Conservation (phyloP, 1,284 basidiomycete genomes). For the Vanrija sp. region DNA sequence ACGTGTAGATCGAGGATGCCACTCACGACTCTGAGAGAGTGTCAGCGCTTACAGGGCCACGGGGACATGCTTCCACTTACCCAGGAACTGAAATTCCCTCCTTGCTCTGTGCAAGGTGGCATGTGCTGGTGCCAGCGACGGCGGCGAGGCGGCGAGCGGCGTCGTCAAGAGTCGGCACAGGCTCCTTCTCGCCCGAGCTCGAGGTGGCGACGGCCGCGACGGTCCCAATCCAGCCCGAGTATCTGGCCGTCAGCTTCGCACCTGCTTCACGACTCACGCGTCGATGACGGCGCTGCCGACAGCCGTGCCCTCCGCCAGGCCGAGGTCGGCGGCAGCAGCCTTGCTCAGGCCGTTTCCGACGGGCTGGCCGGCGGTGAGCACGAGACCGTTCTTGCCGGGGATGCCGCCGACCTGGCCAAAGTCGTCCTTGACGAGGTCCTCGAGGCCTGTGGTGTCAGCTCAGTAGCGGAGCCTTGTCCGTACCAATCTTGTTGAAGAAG, state of each 20-base stretch:
- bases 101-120: slow-evolving; percentile 81
- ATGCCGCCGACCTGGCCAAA: slow-evolving; percentile 76
- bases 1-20: slow-evolving; percentile 1
- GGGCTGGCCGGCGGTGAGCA: slow-evolving; percentile 87
- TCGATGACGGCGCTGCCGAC: slow-evolving; percentile 95
- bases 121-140: slow-evolving; percentile 93
- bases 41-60: not conserved
- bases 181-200: slow-evolving; percentile 52
- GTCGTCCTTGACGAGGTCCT: slow-evolving; percentile 53
- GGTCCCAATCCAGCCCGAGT: slow-evolving; percentile 98
- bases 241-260: slow-evolving; percentile 52
- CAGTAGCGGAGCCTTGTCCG: no score
- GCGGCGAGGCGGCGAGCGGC: slow-evolving; percentile 80
- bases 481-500: slow-evolving; percentile 78
- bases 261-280: slow-evolving; percentile 58
- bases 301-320: slow-evolving; percentile 80
- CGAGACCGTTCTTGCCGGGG: slow-evolving; percentile 56
- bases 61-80: slow-evolving; percentile 15
- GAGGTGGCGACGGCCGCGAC: slow-evolving; percentile 72
- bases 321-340: slow-evolving; percentile 76
- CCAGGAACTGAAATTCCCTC: slow-evolving; percentile 83
- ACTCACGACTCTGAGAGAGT: slow-evolving; percentile 24
- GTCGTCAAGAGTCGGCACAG: slow-evolving; percentile 60
- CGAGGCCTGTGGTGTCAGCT: slow-evolving; percentile 24
- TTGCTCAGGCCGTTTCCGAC: slow-evolving; percentile 79